These are phyloP conservation scores for Lichenothelia convexa DNA, from an alignment of 495 filamentous ascomycete species.

Conservation along the genomic window DNA sequence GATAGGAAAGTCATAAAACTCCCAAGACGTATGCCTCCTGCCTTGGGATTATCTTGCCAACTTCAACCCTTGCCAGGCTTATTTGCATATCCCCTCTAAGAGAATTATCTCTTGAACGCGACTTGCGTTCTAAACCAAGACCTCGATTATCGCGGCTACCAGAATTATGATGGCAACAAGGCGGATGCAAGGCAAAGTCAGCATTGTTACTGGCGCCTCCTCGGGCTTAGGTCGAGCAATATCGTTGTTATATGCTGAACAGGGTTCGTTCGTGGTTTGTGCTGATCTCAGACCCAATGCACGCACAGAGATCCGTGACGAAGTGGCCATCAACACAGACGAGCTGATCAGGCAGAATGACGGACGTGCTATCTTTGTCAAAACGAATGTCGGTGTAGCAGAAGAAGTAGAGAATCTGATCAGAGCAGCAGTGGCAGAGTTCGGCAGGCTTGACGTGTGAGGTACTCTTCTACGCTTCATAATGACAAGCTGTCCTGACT, in stretches of 20 bases:
- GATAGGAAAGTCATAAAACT: no score
- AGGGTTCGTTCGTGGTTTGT: conserved; percentile 17
- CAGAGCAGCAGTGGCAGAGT: conserved; percentile 18
- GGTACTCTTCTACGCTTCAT: no score
- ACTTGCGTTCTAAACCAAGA: no score
- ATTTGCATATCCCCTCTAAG: no score
- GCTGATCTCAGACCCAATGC: conserved; percentile 11
- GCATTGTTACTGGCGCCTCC: conserved; percentile 19
- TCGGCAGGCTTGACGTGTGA: conserved; percentile 30
- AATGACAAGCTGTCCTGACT: no score
- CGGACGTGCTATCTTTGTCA: conserved; percentile 22
- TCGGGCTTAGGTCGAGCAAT: conserved; percentile 17
- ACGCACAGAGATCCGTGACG: conserved; percentile 2
- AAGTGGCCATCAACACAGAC: conserved; percentile 7
- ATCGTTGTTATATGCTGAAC: conserved; percentile 12
- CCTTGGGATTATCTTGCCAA: no score
- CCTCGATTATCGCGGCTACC: no score
- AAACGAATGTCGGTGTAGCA: conserved; percentile 17
- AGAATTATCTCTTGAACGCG: no score
- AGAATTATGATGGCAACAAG: background rate
- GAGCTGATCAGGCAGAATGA: conserved; percentile 14
- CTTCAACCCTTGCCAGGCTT: no score
- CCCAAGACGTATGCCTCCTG: no score
- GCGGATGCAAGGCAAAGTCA: conserved; percentile 15
- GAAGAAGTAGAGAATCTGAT: conserved; percentile 26